These are phyloP conservation scores for Arabidopsis hybrid DNA, from an alignment of 441 rosid genomes.

Conservation along the genomic window DNA sequence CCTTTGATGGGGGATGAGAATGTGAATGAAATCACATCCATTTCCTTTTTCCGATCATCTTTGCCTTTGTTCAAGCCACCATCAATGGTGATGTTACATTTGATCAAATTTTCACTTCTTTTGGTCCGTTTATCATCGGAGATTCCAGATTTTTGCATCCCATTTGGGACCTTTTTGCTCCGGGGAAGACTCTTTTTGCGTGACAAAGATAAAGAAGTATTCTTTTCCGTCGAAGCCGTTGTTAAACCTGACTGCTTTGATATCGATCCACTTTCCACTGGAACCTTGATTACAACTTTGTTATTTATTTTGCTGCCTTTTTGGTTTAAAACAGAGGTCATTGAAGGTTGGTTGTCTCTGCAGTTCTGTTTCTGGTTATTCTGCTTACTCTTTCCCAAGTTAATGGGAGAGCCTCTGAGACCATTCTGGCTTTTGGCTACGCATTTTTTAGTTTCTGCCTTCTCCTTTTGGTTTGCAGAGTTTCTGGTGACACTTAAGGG, in stretches of 20 bases:
- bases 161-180: slow-evolving; percentile 54
- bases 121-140: slow-evolving; percentile 47
- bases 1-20: slow-evolving; percentile 81
- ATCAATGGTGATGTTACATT: slow-evolving; percentile 57
- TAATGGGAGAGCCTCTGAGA: slow-evolving; percentile 51
- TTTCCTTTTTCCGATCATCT: slow-evolving; percentile 57
- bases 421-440: slow-evolving; percentile 46
- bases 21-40: slow-evolving; percentile 91
- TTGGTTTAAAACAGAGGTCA: slow-evolving; percentile 47
- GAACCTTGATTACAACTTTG: slow-evolving; percentile 52
- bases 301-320: slow-evolving; percentile 48
- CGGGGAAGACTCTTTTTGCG: slow-evolving; percentile 52
- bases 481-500: slow-evolving; percentile 36
- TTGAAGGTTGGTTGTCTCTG: slow-evolving; percentile 43
- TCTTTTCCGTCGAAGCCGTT: slow-evolving; percentile 45
- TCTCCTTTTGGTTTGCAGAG: slow-evolving; percentile 54
- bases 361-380: slow-evolving; percentile 81
- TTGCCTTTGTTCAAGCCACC: slow-evolving; percentile 42
- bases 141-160: slow-evolving; percentile 48
- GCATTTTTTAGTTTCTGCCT: slow-evolving; percentile 47
- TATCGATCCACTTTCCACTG: slow-evolving; percentile 43
- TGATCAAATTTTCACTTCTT: slow-evolving; percentile 52
- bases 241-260: slow-evolving; percentile 51
- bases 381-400: slow-evolving; percentile 57
- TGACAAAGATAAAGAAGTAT: slow-evolving; percentile 45